Percentiles rank a stretch among this genome's conserved stretches.
phyloP scores from a whole-genome alignment of 371 early-diverging fungal genomes.

The Zancudomyces culisetae region DNA sequence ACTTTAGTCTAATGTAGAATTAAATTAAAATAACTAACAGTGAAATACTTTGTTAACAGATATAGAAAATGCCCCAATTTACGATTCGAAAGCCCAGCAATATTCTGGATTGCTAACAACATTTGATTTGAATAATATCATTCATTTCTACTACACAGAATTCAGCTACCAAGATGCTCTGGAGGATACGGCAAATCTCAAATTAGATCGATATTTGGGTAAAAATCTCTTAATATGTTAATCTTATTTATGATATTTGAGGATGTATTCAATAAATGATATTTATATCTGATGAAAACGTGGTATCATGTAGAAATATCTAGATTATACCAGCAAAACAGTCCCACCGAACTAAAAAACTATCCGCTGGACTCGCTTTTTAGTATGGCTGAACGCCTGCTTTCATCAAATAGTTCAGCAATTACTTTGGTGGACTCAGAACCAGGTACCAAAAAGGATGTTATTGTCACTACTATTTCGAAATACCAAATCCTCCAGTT shows the following conservation, averaged over 20 bases:
- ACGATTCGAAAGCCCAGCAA: conserved; percentile 54
- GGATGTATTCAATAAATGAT: conserved; percentile 2
- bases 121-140: conserved; percentile 78
- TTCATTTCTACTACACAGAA: conserved; percentile 71
- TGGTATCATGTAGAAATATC: not conserved
- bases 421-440: conserved; percentile 71
- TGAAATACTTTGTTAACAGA: conserved; percentile 31
- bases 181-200: conserved; percentile 65
- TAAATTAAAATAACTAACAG: not conserved
- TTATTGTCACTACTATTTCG: conserved; percentile 76
- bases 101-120: conserved; percentile 87
- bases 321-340: not conserved
- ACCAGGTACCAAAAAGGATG: conserved; percentile 51
- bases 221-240: not conserved
- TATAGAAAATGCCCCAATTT: conserved; percentile 84
- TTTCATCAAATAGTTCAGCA: conserved; percentile 61
- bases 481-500: conserved; percentile 80
- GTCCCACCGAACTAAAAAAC: conserved; percentile 24
- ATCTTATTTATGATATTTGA: not conserved
- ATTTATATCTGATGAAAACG: not conserved
- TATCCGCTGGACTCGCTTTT: conserved; percentile 69
- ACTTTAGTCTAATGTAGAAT: not conserved
- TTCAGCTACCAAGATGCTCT: conserved; percentile 56
- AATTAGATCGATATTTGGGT: conserved; percentile 51
- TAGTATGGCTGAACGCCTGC: conserved; percentile 54